These are phyloP conservation scores for Sonneratia alba DNA, from an alignment of 345 rosid species.

Conservation along the genomic window DNA sequence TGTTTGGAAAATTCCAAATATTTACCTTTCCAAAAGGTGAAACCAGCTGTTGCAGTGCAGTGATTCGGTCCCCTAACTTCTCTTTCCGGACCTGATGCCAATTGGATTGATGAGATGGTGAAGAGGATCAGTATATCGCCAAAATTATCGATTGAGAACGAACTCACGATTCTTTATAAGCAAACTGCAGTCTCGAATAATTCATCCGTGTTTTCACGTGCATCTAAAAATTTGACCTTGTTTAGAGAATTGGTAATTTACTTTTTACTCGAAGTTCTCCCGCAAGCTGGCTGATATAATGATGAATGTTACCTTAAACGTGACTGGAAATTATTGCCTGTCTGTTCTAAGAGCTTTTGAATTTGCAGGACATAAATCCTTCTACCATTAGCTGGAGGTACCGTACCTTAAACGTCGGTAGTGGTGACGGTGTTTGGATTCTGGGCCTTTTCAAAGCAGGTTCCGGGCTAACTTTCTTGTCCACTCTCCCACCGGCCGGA, in stretches of 20 bases:
- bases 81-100: constrained; percentile 72
- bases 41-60: constrained; percentile 95
- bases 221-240: no score
- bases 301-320: no score
- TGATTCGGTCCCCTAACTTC: constrained; percentile 96
- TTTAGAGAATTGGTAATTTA: no score
- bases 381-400: neutral
- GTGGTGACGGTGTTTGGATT: constrained; percentile 60
- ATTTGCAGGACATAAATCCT: no score
- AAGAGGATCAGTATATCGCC: no score
- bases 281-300: no score
- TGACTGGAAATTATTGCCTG: no score
- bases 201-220: no score
- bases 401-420: constrained; percentile 82
- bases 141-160: neutral
- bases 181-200: neutral
- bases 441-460: constrained; percentile 48
- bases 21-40: constrained; percentile 97
- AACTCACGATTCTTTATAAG: neutral
- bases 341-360: no score
- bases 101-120: neutral
- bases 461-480: constrained; percentile 37
- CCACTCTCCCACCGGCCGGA: constrained; percentile 11
- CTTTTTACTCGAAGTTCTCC: no score
- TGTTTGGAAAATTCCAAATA: constrained; percentile 6